Evolutionary conservation across 495 filamentous ascomycete species (phyloP), one percentile per base, ranked within the genome.

Genomic region (Gamarada debralockiae): DNA sequence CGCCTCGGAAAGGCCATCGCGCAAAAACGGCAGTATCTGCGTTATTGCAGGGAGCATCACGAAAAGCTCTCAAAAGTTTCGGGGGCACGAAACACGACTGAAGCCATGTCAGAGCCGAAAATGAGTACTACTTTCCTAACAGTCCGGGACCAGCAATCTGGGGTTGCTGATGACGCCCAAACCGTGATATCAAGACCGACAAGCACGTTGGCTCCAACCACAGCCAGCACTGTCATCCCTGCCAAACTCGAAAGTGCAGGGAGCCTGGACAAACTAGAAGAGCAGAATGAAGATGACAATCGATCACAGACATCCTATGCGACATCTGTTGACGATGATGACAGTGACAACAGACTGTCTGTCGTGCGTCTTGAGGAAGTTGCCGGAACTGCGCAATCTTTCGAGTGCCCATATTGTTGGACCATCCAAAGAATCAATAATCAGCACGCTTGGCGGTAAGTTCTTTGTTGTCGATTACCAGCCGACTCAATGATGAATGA

Each of bases 1-100:
- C 63, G 71, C 10, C 65, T 78, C 3, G 73, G 73, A 7, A 67
- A 63, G 39, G 68, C 71, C 3, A 73, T 71, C 21, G 70, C 70
- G 3, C 58, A 62, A 20, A 54, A 73, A 25, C 69, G 70, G 4
- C 64, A 70, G 18, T 74, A 67, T 50, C 60, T 76, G 7, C 64
- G 51, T 37, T 77, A 77, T 40, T 60, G 70, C 4, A 61, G 73
- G 53, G 51, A 57, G 20, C 74, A 74, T 52, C 65, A 66, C 42
- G 36, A 40, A 6, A 75, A 71, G 54, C 54, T 75, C 0, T 48
- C 62, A 2, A 54, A 57, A 21, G 65, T 60, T n/a, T 58, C 62
- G 46, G 61, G 27, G 27, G 27, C 27, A 55, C 15, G 36, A 41
- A 29, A 50, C n/a, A n/a, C n/a, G n/a, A n/a, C n/a, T n/a, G n/a